A percentile compares a stretch with the other conserved stretches of the same genome.
Conservation (phyloP, 306 rosid species). For the Phaseolus lunatus region DNA sequence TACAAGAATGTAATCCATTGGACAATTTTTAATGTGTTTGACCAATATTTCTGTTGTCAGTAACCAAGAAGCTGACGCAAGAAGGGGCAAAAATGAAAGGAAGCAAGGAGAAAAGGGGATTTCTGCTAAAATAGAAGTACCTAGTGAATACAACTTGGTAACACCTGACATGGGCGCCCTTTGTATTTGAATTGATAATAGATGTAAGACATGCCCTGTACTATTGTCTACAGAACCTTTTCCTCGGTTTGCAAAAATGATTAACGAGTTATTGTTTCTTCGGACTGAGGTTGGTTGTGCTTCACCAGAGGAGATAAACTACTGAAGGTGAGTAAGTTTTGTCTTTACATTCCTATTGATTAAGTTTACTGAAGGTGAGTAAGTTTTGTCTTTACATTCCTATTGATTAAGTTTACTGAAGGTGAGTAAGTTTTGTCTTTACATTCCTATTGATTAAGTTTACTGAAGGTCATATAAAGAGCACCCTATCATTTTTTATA, state of each 20-base stretch:
- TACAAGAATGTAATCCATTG: slow-evolving; percentile 20
- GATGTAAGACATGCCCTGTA: slow-evolving; percentile 43
- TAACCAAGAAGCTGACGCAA: slow-evolving; percentile 60
- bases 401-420: too few relatives aligned
- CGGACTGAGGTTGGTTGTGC: slow-evolving; percentile 39
- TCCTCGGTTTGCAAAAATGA: slow-evolving; percentile 28
- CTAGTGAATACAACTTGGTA: slow-evolving; percentile 51
- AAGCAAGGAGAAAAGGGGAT: slow-evolving; percentile 63
- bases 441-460: slow-evolving; percentile 8
- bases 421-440: neutral
- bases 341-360: slow-evolving; percentile 11
- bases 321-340: slow-evolving; percentile 41
- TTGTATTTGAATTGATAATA: slow-evolving; percentile 64
- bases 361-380: slow-evolving; percentile 21
- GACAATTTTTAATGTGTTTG: slow-evolving; percentile 27
- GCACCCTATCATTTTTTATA: slow-evolving; percentile 2
- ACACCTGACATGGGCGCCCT: slow-evolving; percentile 86
- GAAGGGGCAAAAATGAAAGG: slow-evolving; percentile 61
- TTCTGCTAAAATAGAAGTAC: slow-evolving; percentile 46
- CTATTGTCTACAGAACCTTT: slow-evolving; percentile 6
- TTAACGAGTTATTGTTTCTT: slow-evolving; percentile 29
- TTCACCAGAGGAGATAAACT: slow-evolving; percentile 24
- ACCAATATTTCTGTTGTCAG: slow-evolving; percentile 54
- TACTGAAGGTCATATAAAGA: neutral
- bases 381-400: slow-evolving; percentile 15